Evolutionary conservation across 2,329 filamentous ascomycete genomes (phyloP).

Genomic region (Cercospora sesami): DNA sequence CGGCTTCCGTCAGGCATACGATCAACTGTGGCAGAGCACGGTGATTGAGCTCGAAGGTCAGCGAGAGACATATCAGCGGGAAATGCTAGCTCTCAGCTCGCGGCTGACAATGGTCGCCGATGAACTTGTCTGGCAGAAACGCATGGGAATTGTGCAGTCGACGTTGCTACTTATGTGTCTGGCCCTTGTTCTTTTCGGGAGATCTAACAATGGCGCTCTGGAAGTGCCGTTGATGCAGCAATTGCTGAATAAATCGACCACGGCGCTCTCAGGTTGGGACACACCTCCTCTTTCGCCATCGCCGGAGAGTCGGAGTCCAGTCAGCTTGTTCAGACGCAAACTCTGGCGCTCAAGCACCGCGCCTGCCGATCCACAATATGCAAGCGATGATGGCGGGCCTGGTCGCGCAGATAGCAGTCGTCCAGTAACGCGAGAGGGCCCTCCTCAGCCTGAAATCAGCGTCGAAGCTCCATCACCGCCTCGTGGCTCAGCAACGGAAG

Average conservation of each 20-base stretch:
- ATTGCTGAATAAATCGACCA: conserved; percentile 41
- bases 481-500: not conserved
- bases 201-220: conserved; percentile 34
- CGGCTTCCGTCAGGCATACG: conserved; percentile 79
- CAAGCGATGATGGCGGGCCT: conserved; percentile 15
- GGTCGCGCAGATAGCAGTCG: conserved; percentile 12
- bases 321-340: conserved; percentile 36
- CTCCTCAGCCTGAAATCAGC: conserved; percentile 4
- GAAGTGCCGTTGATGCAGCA: conserved; percentile 51
- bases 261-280: conserved; percentile 38
- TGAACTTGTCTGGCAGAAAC: conserved; percentile 79
- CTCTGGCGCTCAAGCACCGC: conserved; percentile 39
- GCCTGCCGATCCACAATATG: conserved; percentile 12
- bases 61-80: conserved; percentile 76
- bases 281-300: conserved; percentile 41
- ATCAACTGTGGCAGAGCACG: conserved; percentile 95
- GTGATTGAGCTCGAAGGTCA: conserved; percentile 88
- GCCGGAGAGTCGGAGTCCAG: conserved; percentile 34
- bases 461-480: conserved; percentile 16
- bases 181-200: conserved; percentile 76
- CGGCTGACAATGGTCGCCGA: conserved; percentile 89
- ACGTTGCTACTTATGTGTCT: conserved; percentile 84
- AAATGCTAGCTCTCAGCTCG: conserved; percentile 77
- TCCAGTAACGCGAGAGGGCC: conserved; percentile 18
- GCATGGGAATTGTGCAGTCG: conserved; percentile 90